Evolutionary conservation across 768 basidiomycete species (phyloP).

Genomic region (Lentinus tigrinus): DNA sequence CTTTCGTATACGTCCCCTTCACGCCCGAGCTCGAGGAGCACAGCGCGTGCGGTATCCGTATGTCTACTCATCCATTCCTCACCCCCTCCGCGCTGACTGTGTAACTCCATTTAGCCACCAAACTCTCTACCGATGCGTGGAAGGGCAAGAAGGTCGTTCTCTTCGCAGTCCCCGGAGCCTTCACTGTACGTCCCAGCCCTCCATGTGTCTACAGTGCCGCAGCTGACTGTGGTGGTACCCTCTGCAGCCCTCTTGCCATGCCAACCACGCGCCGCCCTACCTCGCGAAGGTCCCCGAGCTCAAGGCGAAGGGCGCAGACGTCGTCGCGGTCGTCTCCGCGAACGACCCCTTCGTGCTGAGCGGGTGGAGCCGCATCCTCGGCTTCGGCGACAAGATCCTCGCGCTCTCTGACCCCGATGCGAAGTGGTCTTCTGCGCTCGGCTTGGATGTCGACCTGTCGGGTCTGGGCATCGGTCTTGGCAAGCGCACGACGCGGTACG

Average conservation of each 20-base stretch:
- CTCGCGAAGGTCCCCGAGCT: constrained; percentile 64
- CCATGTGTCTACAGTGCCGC: neutral
- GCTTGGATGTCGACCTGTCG: constrained; percentile 52
- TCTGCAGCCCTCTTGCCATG: constrained; percentile 33
- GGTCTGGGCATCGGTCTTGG: constrained; percentile 35
- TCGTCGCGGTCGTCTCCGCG: constrained; percentile 69
- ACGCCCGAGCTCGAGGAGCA: constrained; percentile 60
- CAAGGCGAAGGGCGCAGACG: constrained; percentile 70
- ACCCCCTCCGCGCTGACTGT: neutral
- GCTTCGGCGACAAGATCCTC: constrained; percentile 52
- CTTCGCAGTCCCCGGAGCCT: constrained; percentile 76
- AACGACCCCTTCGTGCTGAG: constrained; percentile 79
- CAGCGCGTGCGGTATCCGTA: constrained; percentile 64
- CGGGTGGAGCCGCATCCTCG: constrained; percentile 28
- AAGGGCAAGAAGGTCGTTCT: constrained; percentile 80
- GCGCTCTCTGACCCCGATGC: constrained; percentile 34
- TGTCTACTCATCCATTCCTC: constrained; percentile 28
- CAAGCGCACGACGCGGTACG: constrained; percentile 47
- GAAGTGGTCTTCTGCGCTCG: constrained; percentile 32
- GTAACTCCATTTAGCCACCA: constrained; percentile 39
- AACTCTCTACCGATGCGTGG: constrained; percentile 60
- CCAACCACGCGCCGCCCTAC: constrained; percentile 51
- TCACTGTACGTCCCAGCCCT: constrained; percentile 52
- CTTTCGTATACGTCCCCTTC: constrained; percentile 56
- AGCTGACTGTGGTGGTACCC: neutral